Conservation (phyloP, 495 filamentous ascomycete genomes). For the Tricharina praecox region DNA sequence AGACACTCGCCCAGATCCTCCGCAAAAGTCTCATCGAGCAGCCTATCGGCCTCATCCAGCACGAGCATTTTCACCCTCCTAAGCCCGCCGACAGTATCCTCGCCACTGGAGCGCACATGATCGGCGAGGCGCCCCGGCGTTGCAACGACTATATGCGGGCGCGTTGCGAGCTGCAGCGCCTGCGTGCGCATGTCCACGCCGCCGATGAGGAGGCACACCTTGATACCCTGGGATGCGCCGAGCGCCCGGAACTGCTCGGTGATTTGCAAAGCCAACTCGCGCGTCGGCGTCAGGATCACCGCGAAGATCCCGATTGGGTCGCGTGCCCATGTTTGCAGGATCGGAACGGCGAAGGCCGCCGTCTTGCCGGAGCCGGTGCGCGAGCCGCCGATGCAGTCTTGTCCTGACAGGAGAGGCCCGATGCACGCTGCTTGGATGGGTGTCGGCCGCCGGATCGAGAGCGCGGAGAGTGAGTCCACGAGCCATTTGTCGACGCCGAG, state of each 20-base stretch:
- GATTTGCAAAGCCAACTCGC: conserved; percentile 89
- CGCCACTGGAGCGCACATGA: conserved; percentile 75
- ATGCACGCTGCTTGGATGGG: conserved; percentile 86
- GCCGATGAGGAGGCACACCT: conserved; percentile 71
- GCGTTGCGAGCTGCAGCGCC: conserved; percentile 58
- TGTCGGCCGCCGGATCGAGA: conserved; percentile 81
- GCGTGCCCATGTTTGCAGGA: conserved; percentile 80
- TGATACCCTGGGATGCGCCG: conserved; percentile 65
- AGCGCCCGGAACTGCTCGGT: conserved; percentile 90
- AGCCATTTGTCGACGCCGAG: conserved; percentile 76
- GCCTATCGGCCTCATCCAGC: conserved; percentile 87
- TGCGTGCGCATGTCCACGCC: conserved; percentile 84
- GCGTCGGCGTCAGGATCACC: conserved; percentile 74
- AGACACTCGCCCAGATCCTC: conserved; percentile 74
- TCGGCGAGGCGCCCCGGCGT: conserved; percentile 89
- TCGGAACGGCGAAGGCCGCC: conserved; percentile 86
- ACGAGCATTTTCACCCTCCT: conserved; percentile 67
- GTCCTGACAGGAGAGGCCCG: conserved; percentile 56
- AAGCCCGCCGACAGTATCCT: conserved; percentile 71
- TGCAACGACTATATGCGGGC: conserved; percentile 85
- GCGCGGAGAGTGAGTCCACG: conserved; percentile 59
- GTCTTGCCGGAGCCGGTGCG: conserved; percentile 97
- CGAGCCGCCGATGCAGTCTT: conserved; percentile 87
- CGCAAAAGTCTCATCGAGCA: conserved; percentile 36
- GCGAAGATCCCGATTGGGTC: conserved; percentile 87